Percentiles rank a stretch among this genome's conserved stretches.
Conservation (phyloP, 768 basidiomycete genomes). For the Suillus tomentosus region DNA sequence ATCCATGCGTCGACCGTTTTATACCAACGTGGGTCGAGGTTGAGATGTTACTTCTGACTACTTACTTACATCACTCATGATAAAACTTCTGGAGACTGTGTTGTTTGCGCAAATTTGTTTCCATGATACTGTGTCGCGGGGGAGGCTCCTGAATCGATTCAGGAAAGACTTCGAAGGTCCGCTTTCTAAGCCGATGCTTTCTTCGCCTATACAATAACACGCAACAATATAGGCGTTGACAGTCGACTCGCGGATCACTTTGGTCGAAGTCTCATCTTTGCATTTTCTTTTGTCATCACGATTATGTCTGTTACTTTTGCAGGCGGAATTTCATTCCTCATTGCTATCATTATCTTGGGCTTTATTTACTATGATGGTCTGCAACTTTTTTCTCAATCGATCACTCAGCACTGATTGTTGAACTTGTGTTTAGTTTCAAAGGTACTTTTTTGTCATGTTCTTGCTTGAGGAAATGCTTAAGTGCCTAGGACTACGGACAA, state of each 20-base stretch:
- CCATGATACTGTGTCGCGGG: conserved; percentile 89
- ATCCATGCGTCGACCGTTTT: conserved; percentile 78
- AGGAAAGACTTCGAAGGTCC: conserved; percentile 88
- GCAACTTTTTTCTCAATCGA: conserved; percentile 18
- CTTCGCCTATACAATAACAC: conserved; percentile 16
- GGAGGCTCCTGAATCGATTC: conserved; percentile 79
- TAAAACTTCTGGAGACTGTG: conserved; percentile 70
- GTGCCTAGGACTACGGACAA: conserved; percentile 57
- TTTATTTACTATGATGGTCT: conserved; percentile 72
- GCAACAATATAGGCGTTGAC: conserved; percentile 61
- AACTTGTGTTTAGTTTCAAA: conserved; percentile 34
- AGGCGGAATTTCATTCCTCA: conserved; percentile 75
- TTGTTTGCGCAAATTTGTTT: conserved; percentile 89
- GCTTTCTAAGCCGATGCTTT: not conserved
- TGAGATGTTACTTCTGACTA: not conserved
- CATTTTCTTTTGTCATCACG: conserved; percentile 69
- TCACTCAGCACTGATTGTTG: conserved; percentile 12
- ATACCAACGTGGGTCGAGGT: conserved; percentile 55
- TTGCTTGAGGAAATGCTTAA: conserved; percentile 29
- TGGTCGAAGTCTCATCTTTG: conserved; percentile 74
- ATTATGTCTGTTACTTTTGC: conserved; percentile 74
- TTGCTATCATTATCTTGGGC: conserved; percentile 58
- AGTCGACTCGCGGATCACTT: conserved; percentile 84
- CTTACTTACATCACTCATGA: conserved; percentile 16
- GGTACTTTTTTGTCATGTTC: conserved; percentile 21